Evolutionary conservation across 768 basidiomycete genomes (phyloP).

Genomic region (Peribolospora kevripleyi): DNA sequence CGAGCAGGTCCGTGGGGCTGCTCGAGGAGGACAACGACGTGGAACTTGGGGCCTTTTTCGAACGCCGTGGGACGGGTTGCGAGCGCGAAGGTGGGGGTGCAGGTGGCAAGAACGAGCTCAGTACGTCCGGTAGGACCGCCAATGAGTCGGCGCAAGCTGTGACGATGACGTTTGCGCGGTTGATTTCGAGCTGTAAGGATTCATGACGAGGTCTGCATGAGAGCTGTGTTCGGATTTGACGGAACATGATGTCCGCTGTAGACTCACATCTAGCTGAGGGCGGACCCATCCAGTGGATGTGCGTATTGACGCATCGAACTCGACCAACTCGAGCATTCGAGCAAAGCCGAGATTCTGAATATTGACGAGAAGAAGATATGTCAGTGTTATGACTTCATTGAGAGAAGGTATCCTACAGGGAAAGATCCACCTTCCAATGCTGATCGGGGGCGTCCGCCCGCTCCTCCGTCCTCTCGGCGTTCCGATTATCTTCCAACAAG

Average conservation of each 20-base stretch:
- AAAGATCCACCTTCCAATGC: slow-evolving; percentile 8
- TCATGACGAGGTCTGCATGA: neutral
- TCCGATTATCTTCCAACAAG: slow-evolving; percentile 1
- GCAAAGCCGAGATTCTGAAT: slow-evolving; percentile 15
- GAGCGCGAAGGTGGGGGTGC: neutral
- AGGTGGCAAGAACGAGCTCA: slow-evolving; percentile 11
- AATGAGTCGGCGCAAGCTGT: slow-evolving; percentile 21
- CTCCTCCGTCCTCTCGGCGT: neutral
- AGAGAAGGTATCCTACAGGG: neutral
- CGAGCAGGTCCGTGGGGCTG: neutral
- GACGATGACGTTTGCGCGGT: slow-evolving; percentile 3
- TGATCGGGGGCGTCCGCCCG: too few species aligned
- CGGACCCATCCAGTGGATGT: neutral
- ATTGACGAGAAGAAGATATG: too few species aligned
- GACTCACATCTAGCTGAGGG: slow-evolving; percentile 9
- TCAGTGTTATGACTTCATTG: too few species aligned
- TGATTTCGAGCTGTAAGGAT: slow-evolving; percentile 2
- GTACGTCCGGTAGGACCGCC: slow-evolving; percentile 11
- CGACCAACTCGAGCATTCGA: slow-evolving; percentile 9
- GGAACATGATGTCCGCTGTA: neutral
- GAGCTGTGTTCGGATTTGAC: neutral
- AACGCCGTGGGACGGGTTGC: neutral
- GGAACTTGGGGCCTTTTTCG: neutral
- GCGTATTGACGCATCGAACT: slow-evolving; percentile 3
- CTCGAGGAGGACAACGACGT: neutral